Evolutionary conservation across 192 early-diverging fungal species (phyloP), one percentile per base, ranked within the genome.

Genomic region (Gamsiella multidivaricata): DNA sequence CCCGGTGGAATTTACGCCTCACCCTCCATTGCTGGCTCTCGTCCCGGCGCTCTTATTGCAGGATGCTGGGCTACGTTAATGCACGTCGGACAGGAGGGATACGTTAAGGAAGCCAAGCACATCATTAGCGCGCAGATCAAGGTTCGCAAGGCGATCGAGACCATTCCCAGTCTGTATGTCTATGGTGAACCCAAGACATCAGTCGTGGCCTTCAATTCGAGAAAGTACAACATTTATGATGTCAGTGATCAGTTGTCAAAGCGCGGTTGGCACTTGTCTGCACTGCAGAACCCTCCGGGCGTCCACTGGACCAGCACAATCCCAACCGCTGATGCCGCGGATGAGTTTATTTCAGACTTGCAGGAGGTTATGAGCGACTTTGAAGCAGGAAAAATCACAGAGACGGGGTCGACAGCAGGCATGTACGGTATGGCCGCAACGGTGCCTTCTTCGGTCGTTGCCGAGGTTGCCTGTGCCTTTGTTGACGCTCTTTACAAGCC

Each of bases 1-100:
- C 89, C 94, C 2, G 97, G 95, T 36, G 97, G 97, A 66, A 94
- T 99, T 64, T 99, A 99, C 82, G 94, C 92, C 11, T 95, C 93
- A 53, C 97, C 97, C 10, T 88, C 90, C 26, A 89, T 96, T 39
- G 94, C 96, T 18, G 97, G 97, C 31, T 97, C 95, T 34, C 88
- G 93, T 25, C 92, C 93, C 32, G 97, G 97, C 36, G 91, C 96
- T 3, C 85, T 99, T 54, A 92, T 97, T 85, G 97, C 97, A 12
- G 95, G 94, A 28, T 97, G 96, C 85, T 99, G 96, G 96, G 86
- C 97, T 1, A 91, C 97, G 17, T 79, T 99, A 87, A 85, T 96
- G 81, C 88, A 91, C 51, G 90, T 96, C 80, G 97, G 97, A 36
- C 86, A 90, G 61, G 79, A 83, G 20, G 97, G 97, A 1, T 99